Evolutionary conservation across 2,329 filamentous ascomycete species (phyloP), one percentile per base, ranked within the genome.

Genomic region (Aureobasidium sp.): DNA sequence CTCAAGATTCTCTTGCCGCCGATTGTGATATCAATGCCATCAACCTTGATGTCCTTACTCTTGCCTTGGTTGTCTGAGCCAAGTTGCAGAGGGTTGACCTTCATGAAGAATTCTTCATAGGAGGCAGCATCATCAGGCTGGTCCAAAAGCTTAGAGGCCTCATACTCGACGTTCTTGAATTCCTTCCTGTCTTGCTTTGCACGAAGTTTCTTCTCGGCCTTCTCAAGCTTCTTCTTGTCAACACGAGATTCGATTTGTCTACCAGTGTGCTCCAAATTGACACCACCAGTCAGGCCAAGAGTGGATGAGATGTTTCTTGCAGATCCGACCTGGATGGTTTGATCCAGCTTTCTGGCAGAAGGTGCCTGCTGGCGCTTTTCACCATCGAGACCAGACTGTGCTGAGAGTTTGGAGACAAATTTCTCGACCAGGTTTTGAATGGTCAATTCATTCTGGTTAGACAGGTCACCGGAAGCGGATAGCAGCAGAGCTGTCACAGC

Each of bases 81-180:
- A 64, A 97, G 71, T 73, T 97, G 93, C 65, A 99, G 83, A 64
- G 94, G 94, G 76, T 99, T 99, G 80, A 99, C 94, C 60, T 91
- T 88, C 94, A 99, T 97, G 84, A 96, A 99, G 78, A 99, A 97
- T 74, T 99, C 94, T 77, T 99, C 94, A 74, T 99, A 99, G 44
- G 91, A 95, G 80, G 96, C 88, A 14, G 92, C 81, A 70, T 87
- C 84, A 70, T 93, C 88, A 4, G 90, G 83, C 75, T 90, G 85
- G 72, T 95, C 88, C 67, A 99, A 85, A 67, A 99, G 81, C 68
- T 87, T 87, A 14, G 94, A 97, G 0, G 94, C 90, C 78, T 99
- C 94, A 75, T 99, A 99, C 77, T 97, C 90, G 68, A 99, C 94
- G 62, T 88, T 96, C 83, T 97, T 97, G 87, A 94, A 97, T 39